Evolutionary conservation across 2,329 filamentous ascomycete genomes (phyloP).

Genomic region (Chaetomium olivaceum): DNA sequence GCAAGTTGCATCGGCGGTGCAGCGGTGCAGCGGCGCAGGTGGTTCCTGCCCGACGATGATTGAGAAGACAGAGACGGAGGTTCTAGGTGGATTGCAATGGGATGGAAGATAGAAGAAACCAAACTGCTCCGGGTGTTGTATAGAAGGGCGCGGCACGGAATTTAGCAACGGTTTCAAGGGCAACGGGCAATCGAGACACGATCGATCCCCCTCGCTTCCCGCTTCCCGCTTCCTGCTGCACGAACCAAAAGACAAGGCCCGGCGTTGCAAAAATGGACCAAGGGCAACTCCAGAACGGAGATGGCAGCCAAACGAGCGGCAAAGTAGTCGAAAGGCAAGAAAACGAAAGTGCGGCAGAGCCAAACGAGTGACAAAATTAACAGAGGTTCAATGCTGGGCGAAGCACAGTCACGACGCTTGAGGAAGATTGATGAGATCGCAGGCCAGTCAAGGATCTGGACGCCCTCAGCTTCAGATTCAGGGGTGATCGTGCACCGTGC

Average conservation of each 20-base stretch:
- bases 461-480: slow-evolving; percentile 11
- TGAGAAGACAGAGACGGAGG: background rate
- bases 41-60: slow-evolving; percentile 7
- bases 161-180: slow-evolving; percentile 32
- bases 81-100: background rate
- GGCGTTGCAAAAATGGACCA: slow-evolving; percentile 14
- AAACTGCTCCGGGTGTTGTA: background rate
- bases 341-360: background rate
- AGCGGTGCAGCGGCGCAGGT: slow-evolving; percentile 16
- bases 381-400: background rate
- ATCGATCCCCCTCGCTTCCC: slow-evolving; percentile 15
- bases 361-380: slow-evolving; percentile 15
- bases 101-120: background rate
- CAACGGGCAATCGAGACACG: slow-evolving; percentile 20
- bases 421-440: slow-evolving; percentile 15
- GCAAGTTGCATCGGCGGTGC: slow-evolving; percentile 13
- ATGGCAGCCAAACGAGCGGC: slow-evolving; percentile 12
- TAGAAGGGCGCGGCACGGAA: slow-evolving; percentile 17
- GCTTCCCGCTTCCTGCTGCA: slow-evolving; percentile 20
- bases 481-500: slow-evolving; percentile 9
- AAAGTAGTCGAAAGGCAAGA: background rate
- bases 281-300: background rate
- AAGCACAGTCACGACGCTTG: background rate
- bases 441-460: background rate
- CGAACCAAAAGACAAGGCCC: slow-evolving; percentile 19